A percentile compares a stretch with the other conserved stretches of the same genome.
phyloP scores from a whole-genome alignment of 1,139 yeast genomes.

The Hyphopichia khmerensis region DNA sequence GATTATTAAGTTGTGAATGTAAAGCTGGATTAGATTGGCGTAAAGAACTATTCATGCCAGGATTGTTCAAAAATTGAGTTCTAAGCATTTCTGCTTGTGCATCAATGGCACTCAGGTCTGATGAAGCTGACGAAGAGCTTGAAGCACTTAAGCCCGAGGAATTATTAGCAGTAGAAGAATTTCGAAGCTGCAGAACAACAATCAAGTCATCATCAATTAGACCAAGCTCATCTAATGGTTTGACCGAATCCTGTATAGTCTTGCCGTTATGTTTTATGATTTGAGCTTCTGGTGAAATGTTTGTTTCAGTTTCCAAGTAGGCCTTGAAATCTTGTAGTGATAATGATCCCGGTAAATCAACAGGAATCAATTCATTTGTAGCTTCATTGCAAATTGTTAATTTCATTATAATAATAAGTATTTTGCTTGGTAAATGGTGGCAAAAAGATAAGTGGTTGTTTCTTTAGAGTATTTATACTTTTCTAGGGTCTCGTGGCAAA shows the following conservation, averaged over 20 bases:
- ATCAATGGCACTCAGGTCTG: constrained; percentile 18
- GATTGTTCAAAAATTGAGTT: constrained; percentile 44
- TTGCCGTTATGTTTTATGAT: constrained; percentile 48
- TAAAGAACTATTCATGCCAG: constrained; percentile 34
- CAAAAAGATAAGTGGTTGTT: not conserved
- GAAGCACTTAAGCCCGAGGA: constrained; percentile 9
- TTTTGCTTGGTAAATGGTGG: not conserved
- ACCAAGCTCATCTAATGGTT: constrained; percentile 46
- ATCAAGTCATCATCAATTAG: constrained; percentile 60
- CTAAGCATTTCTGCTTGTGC: constrained; percentile 52
- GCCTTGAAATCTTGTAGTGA: constrained; percentile 70
- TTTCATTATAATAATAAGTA: constrained; percentile 31
- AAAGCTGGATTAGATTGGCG: constrained; percentile 39
- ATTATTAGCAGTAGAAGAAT: constrained; percentile 17
- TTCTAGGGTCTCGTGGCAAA: too few relatives aligned
- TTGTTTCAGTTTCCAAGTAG: constrained; percentile 73
- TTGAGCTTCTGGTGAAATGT: constrained; percentile 47
- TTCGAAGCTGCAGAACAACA: constrained; percentile 21
- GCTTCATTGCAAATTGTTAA: constrained; percentile 35
- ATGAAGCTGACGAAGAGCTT: not conserved
- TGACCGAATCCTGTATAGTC: constrained; percentile 29
- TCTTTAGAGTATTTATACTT: not conserved
- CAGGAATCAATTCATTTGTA: constrained; percentile 31
- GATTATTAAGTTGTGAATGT: constrained; percentile 49
- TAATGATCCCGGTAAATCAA: constrained; percentile 66